phyloP scores from a whole-genome alignment of 139 green algal species.

The Picochlorum sp. region DNA sequence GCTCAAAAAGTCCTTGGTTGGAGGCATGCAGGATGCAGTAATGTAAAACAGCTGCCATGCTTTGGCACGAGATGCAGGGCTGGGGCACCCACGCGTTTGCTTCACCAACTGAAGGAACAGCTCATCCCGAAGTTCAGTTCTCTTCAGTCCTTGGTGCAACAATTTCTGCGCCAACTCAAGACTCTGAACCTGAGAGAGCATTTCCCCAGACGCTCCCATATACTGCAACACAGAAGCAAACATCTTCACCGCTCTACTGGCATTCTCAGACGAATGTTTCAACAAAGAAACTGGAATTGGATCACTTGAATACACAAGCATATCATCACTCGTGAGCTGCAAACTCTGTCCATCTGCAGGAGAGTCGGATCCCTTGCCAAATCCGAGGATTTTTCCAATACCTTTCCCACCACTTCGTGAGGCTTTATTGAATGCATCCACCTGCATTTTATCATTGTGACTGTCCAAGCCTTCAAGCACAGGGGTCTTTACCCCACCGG shows the following conservation, averaged over 20 bases:
- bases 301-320: conserved; percentile 58
- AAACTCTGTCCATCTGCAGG: conserved; percentile 12
- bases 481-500: conserved; percentile 10
- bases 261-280: conserved; percentile 71
- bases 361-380: conserved; percentile 11
- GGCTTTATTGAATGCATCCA: conserved; percentile 62
- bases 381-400: conserved; percentile 39
- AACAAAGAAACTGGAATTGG: conserved; percentile 80
- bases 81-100: conserved; percentile 78
- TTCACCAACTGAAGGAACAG: conserved; percentile 83
- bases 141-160: conserved; percentile 78
- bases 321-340: conserved; percentile 49
- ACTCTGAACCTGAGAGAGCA: conserved; percentile 20
- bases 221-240: conserved; percentile 77
- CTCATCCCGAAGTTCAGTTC: conserved; percentile 87
- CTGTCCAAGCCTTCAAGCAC: conserved; percentile 43
- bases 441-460: conserved; percentile 52
- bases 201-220: conserved; percentile 50
- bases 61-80: conserved; percentile 15
- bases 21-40: conserved; percentile 72
- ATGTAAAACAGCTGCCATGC: conserved; percentile 90
- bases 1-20: conserved; percentile 78
- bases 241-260: conserved; percentile 80
- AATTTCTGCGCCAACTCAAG: conserved; percentile 82
- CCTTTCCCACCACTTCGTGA: conserved; percentile 36